A percentile compares a stretch with the other conserved stretches of the same genome.
These are phyloP conservation scores for Tillandsia leiboldiana DNA, from an alignment of 176 grass and related monocot species.

Conservation along the genomic window DNA sequence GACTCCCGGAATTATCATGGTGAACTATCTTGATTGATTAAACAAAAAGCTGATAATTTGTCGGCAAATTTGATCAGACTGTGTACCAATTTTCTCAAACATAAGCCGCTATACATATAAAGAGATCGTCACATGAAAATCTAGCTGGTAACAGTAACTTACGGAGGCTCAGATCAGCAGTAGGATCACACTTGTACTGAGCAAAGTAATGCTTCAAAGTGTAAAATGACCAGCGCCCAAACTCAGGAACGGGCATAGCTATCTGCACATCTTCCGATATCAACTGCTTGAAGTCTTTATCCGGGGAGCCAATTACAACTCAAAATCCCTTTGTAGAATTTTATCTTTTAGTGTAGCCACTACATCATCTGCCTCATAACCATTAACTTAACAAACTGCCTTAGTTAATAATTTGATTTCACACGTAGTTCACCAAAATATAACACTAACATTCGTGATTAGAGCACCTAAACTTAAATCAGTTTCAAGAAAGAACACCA, in stretches of 20 bases:
- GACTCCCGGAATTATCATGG: no score
- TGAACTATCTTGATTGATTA: no score
- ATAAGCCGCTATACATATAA: no score
- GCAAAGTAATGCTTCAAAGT: constrained; percentile 72
- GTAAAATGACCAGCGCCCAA: constrained; percentile 84
- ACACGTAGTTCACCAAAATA: no score
- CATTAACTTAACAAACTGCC: constrained; percentile 65
- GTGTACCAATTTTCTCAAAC: no score
- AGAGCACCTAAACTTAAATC: no score
- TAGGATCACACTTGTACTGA: constrained; percentile 79
- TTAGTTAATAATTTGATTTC: no score
- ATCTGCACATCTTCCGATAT: constrained; percentile 85
- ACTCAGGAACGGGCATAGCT: constrained; percentile 75
- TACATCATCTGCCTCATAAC: constrained; percentile 83
- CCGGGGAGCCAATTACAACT: constrained; percentile 75
- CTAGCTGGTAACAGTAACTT: constrained; percentile 35
- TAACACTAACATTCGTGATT: no score
- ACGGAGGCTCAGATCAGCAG: constrained; percentile 90
- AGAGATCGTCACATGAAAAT: no score
- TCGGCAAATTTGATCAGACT: no score
- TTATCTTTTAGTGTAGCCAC: constrained; percentile 67
- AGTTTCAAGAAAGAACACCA: no score
- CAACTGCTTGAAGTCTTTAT: constrained; percentile 94
- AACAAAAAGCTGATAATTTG: no score
- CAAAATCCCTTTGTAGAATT: constrained; percentile 44